Percentiles rank a stretch among this genome's conserved stretches.
Conservation (phyloP, 306 rosid genomes). For the Cicer pinnatifidum region DNA sequence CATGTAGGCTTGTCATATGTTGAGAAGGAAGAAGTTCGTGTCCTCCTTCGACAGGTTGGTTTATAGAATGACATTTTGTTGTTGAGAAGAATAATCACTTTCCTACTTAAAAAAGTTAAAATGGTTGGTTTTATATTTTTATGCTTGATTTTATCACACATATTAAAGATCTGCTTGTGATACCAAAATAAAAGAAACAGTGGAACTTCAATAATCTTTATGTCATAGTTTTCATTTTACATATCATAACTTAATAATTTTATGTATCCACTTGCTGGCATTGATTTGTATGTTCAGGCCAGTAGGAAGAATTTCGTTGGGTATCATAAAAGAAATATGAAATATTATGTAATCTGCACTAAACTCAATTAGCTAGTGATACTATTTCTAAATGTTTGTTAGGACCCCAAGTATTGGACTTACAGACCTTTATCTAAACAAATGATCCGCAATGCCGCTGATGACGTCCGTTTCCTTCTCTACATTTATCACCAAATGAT, state of each 20-base stretch:
- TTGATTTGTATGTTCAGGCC: conserved; percentile 27
- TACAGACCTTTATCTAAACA: conserved; percentile 88
- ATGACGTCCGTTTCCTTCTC: conserved; percentile 96
- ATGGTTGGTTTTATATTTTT: conserved; percentile 16
- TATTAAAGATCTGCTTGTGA: conserved; percentile 33
- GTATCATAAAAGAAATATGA: conserved; percentile 22
- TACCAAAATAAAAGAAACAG: conserved; percentile 30
- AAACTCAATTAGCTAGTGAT: conserved; percentile 25
- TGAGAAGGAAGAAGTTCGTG: conserved; percentile 98
- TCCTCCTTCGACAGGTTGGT: conserved; percentile 93
- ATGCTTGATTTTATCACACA: conserved; percentile 28
- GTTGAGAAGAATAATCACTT: conserved; percentile 13
- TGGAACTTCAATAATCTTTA: conserved; percentile 6
- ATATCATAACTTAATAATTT: conserved; percentile 22
- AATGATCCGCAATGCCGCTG: conserved; percentile 97
- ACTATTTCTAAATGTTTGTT: conserved; percentile 40
- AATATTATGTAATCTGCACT: conserved; percentile 15
- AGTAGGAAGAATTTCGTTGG: conserved; percentile 12
- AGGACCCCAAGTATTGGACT: conserved; percentile 96
- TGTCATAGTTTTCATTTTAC: conserved; percentile 28
- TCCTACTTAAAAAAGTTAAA: not conserved
- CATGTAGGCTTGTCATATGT: conserved; percentile 80
- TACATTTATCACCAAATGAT: conserved; percentile 86
- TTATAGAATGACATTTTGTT: conserved; percentile 42
- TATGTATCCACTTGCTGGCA: conserved; percentile 12